These are phyloP conservation scores for Scleroderma bovista DNA, from an alignment of 768 basidiomycete species.

Conservation along the genomic window DNA sequence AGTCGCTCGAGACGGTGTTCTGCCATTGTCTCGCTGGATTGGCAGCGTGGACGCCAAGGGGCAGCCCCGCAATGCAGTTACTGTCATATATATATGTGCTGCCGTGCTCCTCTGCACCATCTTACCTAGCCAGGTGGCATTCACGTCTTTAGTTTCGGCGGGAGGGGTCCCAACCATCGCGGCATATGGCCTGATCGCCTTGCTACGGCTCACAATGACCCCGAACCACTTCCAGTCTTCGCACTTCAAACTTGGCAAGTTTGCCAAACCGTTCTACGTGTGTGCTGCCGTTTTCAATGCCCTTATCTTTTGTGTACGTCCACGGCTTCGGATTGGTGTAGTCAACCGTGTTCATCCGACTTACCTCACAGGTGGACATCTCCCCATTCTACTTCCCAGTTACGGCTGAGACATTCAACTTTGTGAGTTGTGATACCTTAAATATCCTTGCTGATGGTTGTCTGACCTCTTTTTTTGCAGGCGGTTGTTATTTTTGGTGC, in stretches of 20 bases:
- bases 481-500: constrained; percentile 73
- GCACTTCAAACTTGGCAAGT: constrained; percentile 65
- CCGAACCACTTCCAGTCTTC: constrained; percentile 69
- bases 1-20: constrained; percentile 89
- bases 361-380: constrained; percentile 54
- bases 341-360: neutral
- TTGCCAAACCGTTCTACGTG: constrained; percentile 63
- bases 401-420: constrained; percentile 73
- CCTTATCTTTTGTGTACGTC: constrained; percentile 64
- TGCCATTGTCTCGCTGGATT: constrained; percentile 82
- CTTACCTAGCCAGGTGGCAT: constrained; percentile 85
- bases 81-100: constrained; percentile 79
- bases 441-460: neutral
- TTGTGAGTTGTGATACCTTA: constrained; percentile 45
- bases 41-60: constrained; percentile 62
- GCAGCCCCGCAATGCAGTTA: constrained; percentile 81
- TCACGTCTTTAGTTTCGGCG: constrained; percentile 85
- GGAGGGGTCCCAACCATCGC: constrained; percentile 84
- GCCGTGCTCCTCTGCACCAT: constrained; percentile 79
- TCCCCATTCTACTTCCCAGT: constrained; percentile 90
- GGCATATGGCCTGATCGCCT: constrained; percentile 77
- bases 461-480: constrained; percentile 32
- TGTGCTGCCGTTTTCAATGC: constrained; percentile 66
- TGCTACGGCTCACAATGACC: constrained; percentile 73
- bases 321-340: neutral